Percentiles rank a stretch among this genome's conserved stretches.
Evolutionary conservation across 2,329 filamentous ascomycete species (phyloP).

Genomic region (Alternaria novae-zelandiae): DNA sequence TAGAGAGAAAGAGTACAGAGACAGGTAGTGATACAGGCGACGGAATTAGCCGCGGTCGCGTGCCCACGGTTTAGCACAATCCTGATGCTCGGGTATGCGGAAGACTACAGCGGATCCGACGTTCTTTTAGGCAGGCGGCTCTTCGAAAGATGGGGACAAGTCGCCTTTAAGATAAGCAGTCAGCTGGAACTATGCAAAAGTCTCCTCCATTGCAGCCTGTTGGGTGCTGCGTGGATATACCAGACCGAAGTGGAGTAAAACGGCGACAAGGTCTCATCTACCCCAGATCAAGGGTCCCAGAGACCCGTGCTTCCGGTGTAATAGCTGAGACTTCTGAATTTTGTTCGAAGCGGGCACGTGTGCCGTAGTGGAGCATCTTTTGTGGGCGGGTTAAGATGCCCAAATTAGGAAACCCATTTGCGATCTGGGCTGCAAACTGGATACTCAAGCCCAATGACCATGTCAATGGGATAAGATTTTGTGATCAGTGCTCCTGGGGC

Average conservation of each 20-base stretch:
- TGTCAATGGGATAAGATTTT: neutral
- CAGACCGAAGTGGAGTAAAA: constrained; percentile 19
- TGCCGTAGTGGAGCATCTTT: constrained; percentile 15
- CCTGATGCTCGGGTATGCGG: constrained; percentile 12
- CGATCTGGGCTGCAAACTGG: constrained; percentile 7
- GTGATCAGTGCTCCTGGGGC: neutral
- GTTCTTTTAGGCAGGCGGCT: constrained; percentile 4
- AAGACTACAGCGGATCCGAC: constrained; percentile 5
- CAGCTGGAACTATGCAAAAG: neutral
- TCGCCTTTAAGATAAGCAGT: constrained; percentile 5
- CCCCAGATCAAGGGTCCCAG: constrained; percentile 1
- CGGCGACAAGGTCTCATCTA: constrained; percentile 12
- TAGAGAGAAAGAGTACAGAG: neutral
- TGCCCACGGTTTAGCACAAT: constrained; percentile 6
- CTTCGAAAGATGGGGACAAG: constrained; percentile 1
- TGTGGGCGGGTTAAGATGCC: constrained; percentile 16
- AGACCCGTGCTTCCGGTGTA: neutral
- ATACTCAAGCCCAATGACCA: neutral
- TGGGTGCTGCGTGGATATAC: constrained; percentile 10
- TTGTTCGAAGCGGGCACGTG: constrained; percentile 3
- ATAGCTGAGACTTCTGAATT: constrained; percentile 1
- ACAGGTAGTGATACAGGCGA: neutral
- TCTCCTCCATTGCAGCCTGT: neutral
- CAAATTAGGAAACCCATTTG: constrained; percentile 14
- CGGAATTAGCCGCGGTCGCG: constrained; percentile 10